Percentiles rank a stretch among this genome's conserved stretches.
These are phyloP conservation scores for Scedosporium minutisporum DNA, from an alignment of 2,329 filamentous ascomycete species.

Conservation along the genomic window DNA sequence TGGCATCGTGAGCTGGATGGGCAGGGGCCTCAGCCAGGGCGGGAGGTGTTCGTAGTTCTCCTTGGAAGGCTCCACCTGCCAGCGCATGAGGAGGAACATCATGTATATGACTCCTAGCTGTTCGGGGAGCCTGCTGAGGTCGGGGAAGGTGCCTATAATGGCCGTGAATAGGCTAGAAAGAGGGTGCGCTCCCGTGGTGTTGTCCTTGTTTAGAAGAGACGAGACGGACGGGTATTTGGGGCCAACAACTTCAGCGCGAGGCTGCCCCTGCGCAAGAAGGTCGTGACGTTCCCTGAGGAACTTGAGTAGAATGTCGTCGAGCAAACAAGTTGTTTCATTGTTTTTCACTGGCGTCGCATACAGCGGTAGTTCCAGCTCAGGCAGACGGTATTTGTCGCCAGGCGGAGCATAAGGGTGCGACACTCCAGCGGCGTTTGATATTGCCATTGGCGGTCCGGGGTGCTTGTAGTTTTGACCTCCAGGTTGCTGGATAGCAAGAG, in stretches of 20 bases:
- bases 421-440: neutral
- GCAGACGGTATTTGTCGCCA: neutral
- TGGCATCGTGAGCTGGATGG: constrained; percentile 53
- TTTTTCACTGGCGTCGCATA: constrained; percentile 38
- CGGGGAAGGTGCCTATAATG: constrained; percentile 74
- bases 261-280: constrained; percentile 54
- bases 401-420: neutral
- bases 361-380: constrained; percentile 29
- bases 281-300: constrained; percentile 63
- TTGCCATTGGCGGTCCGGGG: neutral
- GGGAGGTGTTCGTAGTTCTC: constrained; percentile 75
- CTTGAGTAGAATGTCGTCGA: constrained; percentile 71
- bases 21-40: constrained; percentile 58
- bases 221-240: constrained; percentile 73
- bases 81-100: constrained; percentile 82
- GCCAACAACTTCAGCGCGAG: constrained; percentile 57
- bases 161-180: constrained; percentile 79
- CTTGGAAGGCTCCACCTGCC: constrained; percentile 69
- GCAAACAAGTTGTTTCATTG: constrained; percentile 54
- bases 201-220: constrained; percentile 63
- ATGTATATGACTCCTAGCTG: constrained; percentile 72
- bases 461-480: neutral
- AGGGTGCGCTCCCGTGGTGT: constrained; percentile 56
- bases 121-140: constrained; percentile 69
- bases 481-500: neutral